phyloP scores from a whole-genome alignment of 192 early-diverging fungal species.

The Backusella mclennaniae region DNA sequence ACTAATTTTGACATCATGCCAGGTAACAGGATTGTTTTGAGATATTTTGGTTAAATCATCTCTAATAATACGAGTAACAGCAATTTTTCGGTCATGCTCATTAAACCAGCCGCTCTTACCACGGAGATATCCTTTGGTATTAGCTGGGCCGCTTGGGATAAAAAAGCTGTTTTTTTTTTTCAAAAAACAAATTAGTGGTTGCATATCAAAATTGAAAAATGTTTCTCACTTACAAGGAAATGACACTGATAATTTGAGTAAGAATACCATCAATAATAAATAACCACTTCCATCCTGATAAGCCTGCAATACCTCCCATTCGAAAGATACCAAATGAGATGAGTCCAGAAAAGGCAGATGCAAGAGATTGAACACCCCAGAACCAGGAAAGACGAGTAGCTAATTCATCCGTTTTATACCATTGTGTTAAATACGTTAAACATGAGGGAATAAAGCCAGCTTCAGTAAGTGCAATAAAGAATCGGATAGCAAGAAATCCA shows the following conservation, averaged over 20 bases:
- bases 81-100: conserved; percentile 51
- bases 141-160: conserved; percentile 44
- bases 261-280: conserved; percentile 61
- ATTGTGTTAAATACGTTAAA: conserved; percentile 45
- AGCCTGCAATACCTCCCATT: conserved; percentile 47
- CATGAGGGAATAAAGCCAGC: conserved; percentile 34
- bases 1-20: conserved; percentile 13
- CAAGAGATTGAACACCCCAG: conserved; percentile 47
- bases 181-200: not conserved
- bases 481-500: conserved; percentile 43
- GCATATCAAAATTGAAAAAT: not conserved
- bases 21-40: conserved; percentile 14
- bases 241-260: conserved; percentile 47
- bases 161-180: conserved; percentile 35
- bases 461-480: conserved; percentile 50
- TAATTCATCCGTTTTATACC: conserved; percentile 53
- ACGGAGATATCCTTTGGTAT: conserved; percentile 31
- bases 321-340: conserved; percentile 60
- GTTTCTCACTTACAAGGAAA: conserved; percentile 37
- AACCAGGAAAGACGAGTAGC: conserved; percentile 51
- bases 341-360: conserved; percentile 53
- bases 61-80: conserved; percentile 58
- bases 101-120: conserved; percentile 44
- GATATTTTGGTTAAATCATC: conserved; percentile 54
- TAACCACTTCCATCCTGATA: conserved; percentile 65